Evolutionary conservation across 352 stramenopile genomes (phyloP), one percentile per base, ranked within the genome.

Genomic region (Phytopythium helicoides): DNA sequence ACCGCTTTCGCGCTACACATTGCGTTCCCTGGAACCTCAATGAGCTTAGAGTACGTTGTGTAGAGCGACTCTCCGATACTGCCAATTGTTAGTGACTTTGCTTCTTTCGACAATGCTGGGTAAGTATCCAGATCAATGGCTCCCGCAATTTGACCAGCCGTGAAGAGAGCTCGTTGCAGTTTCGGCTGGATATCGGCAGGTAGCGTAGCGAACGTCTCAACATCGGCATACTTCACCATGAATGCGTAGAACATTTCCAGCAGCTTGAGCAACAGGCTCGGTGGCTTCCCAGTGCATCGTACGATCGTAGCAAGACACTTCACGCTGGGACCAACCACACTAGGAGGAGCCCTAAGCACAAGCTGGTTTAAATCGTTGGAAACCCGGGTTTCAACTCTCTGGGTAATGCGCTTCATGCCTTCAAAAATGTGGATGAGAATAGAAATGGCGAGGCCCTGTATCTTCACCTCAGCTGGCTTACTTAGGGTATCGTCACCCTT

Each of bases 121-220:
- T 59, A 76, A 16, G 37, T 50, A 38, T 91, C 85, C 47, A 92
- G 74, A 46, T 95, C 73, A n/a, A 87, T 76, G 6, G 68, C 42
- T 22, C 76, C 73, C 25, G 67, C 77, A 44, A 95, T 88, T 37
- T 87, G 73, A 3, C 86, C 84, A 16, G 71, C 68, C 41, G 68
- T 66, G 61, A 87, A 94, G 0, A 95, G 62, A 23, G 86, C 82
- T 41, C 86, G 80, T 41, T 92, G 82, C n/a, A 95, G 52, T 5
- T 66, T 71, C 16, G 68, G 66, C 21, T 72, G 76, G 7, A 70
- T 54, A 16, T 78, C 64, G 2, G 66, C 25, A 31, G 71, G 63
- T 21, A 88, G 58, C 6, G 37, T 63, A 5, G 54, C 47, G 6
- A 83, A 40, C 14, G 73, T 79, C 14, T 73, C 39, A 23, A 62